Evolutionary conservation across 768 basidiomycete species (phyloP), one percentile per base, ranked within the genome.

Genomic region (Russula virescens): DNA sequence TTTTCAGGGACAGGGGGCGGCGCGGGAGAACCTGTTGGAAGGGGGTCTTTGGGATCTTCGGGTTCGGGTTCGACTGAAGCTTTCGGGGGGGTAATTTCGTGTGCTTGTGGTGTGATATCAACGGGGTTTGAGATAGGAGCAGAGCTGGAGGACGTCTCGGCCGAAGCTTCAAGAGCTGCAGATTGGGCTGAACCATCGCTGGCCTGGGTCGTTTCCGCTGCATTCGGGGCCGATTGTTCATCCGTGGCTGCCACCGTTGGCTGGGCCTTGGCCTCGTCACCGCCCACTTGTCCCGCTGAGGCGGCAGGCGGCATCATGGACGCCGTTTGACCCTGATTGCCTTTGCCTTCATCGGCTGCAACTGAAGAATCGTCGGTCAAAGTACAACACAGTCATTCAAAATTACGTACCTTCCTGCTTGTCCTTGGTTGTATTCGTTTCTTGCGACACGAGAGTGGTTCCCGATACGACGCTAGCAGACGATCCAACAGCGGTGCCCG

Each of bases 381-480:
- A 34, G 9, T 35, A 47, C 19, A 14, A 4, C 34, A n/a, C n/a
- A 9, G 31, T 45, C 10, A 34, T 50, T 43, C 13, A 4, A 38
- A 31, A 16, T 11, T 21, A 28, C 58, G 1, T 38, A 60, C 62
- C 62, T 7, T 54, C 46, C 19, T 53, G 57, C n/a, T 59, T 54
- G 28, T 14, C 62, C 9, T 63, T 21, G 31, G 31, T 45, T 26
- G 5, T 19, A 11, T 21, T 47, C 19, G 5, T 10, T 23, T 55
- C 47, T n/a, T 49, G 52, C 1, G 57, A 55, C 0, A 59, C 62
- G 42, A 60, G 58, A 25, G 62, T 60, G 14, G 52, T 26, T 9
- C 42, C 13, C 18, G 62, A 8, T 31, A 31, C 31, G 31, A 31
- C 31, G 31, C 31, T 31, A 31, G 31, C 0, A 23, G 51, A 58